phyloP scores from a whole-genome alignment of 177 flowering plant species.

The Vitis hybrid region DNA sequence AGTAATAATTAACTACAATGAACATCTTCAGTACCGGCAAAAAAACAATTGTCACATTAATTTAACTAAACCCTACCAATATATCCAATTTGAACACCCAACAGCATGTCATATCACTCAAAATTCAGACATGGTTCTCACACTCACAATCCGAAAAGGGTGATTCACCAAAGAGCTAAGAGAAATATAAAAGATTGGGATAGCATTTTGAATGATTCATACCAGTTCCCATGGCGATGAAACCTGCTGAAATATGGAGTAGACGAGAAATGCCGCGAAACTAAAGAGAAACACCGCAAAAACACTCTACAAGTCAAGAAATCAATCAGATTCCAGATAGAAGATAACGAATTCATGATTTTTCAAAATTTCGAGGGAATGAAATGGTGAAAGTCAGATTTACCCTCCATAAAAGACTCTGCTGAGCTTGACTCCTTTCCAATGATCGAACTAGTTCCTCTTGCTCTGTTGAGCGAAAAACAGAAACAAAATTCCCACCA shows the following conservation, averaged over 20 bases:
- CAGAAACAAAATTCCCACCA: neutral
- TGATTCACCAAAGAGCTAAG: neutral
- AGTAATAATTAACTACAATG: too few relatives aligned
- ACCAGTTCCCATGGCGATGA: constrained; percentile 91
- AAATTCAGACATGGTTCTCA: too few relatives aligned
- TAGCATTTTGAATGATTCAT: constrained; percentile 8
- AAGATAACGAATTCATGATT: neutral
- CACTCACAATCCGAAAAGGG: neutral
- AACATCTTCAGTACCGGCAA: too few relatives aligned
- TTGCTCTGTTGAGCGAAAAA: constrained; percentile 50
- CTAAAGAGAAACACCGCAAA: constrained; percentile 53
- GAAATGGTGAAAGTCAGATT: neutral
- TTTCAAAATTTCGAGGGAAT: neutral
- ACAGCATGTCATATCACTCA: too few relatives aligned
- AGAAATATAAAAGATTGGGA: neutral
- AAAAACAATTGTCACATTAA: too few relatives aligned
- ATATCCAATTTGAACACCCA: too few relatives aligned
- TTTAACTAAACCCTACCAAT: too few relatives aligned
- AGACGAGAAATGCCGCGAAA: constrained; percentile 56
- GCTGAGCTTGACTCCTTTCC: constrained; percentile 60
- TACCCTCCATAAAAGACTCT: constrained; percentile 82
- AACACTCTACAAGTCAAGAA: constrained; percentile 45
- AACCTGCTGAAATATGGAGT: constrained; percentile 68
- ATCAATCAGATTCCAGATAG: neutral
- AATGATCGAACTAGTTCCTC: constrained; percentile 75